Base-by-base conservation (phyloP, 83 land plant genomes). In the Larix sibirica region DNA sequence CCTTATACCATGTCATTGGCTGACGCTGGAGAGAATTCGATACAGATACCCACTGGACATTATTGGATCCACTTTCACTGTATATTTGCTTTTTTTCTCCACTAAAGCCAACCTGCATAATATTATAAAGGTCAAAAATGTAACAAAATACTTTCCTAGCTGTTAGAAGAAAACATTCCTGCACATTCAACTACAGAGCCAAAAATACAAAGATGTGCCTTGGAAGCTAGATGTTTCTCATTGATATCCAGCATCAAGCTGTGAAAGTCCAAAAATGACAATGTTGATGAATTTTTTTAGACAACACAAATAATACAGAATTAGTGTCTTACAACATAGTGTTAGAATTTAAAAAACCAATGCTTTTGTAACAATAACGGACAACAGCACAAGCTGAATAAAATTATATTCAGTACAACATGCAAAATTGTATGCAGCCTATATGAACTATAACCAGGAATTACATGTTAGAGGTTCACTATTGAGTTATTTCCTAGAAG, bases 1-100 rank as follows among this genome's bases (percentile, higher is more conserved):
- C 87, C 81, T 85, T 85, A 77, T 85, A 85, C 87, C 87, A 85
- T 54, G 70, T 78, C 66, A 85, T 62, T 26, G 87, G 85, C 54
- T 82, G 87, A 77, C 40, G 26, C 14, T 66, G 74, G 62, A 77
- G 77, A 44, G 65, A 44, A 16, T 56, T 63, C 42, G 67, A 24
- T 38, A 79, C 3, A 68, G 81, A 56, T 9, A 26, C 38, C 87
- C 85, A 85, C 4, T 68, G 4, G 17, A 65, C 64, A 18, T 26
- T 85, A 20, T 38, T 58, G n/a, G 80, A 33, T 21, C 84, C 86
- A 21, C 23, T 33, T 62, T 81, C 74, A 8, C 40, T 74, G 47
- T 38, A 82, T 12, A 85, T 50, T 38, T 24, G 14, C 42, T 74
- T 20, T 33, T 54, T 38, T 63, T 85, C 86, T 28, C 86, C 86